These are phyloP conservation scores for Pyrenula aspistea DNA, from an alignment of 495 filamentous ascomycete genomes.

Conservation along the genomic window DNA sequence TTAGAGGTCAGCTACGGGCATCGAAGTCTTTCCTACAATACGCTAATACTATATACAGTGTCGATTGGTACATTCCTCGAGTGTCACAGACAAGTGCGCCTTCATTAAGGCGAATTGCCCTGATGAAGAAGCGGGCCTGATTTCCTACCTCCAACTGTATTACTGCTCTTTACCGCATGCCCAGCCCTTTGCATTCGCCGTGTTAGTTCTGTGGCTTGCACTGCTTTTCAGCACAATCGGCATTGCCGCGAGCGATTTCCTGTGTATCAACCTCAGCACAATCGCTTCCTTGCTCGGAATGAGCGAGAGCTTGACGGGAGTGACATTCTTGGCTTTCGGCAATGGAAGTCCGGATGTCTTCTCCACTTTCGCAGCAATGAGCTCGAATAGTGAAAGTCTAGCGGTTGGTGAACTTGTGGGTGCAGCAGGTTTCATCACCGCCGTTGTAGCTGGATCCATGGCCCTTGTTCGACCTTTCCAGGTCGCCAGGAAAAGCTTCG, in stretches of 20 bases:
- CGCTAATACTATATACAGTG: conserved; percentile 42
- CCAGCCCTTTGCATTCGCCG: conserved; percentile 63
- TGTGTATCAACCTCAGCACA: conserved; percentile 92
- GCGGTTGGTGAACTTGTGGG: conserved; percentile 94
- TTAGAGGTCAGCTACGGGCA: conserved; percentile 12
- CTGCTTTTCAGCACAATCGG: conserved; percentile 93
- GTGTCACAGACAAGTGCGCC: conserved; percentile 59
- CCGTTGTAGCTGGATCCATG: conserved; percentile 98
- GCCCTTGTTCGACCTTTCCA: conserved; percentile 86
- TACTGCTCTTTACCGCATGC: conserved; percentile 67
- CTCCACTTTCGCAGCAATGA: conserved; percentile 96
- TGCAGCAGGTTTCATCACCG: conserved; percentile 91
- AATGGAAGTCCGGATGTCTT: conserved; percentile 99
- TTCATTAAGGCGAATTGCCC: conserved; percentile 73
- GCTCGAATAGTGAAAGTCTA: conserved; percentile 86
- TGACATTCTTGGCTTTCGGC: conserved; percentile 93
- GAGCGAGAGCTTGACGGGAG: conserved; percentile 92
- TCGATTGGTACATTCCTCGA: conserved; percentile 60
- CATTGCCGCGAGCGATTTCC: conserved; percentile 97
- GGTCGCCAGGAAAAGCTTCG: conserved; percentile 76
- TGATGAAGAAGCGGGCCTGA: conserved; percentile 79
- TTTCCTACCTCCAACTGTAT: conserved; percentile 84
- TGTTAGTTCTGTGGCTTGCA: conserved; percentile 75
- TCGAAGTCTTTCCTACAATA: neutral
- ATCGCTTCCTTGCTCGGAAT: conserved; percentile 78